These are phyloP conservation scores for Aspergillus coremiiformis DNA, from an alignment of 495 filamentous ascomycete genomes.

Conservation along the genomic window DNA sequence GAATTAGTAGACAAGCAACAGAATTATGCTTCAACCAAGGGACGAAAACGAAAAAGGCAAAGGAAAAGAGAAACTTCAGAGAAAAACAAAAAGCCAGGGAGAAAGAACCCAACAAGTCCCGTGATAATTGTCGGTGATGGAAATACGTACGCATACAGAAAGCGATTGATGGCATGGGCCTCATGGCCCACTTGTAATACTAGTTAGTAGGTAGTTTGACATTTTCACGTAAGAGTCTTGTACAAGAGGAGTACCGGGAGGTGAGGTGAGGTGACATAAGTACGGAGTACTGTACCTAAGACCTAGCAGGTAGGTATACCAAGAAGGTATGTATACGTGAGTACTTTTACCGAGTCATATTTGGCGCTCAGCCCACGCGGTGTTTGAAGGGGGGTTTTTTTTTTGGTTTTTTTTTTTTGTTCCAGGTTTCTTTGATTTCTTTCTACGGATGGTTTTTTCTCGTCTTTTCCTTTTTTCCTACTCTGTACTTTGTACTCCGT, in stretches of 20 bases:
- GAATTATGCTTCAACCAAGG: no score
- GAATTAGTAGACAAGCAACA: no score
- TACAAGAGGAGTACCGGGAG: no score
- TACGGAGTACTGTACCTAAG: neutral
- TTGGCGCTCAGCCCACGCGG: neutral
- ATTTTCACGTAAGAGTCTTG: no score
- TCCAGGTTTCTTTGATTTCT: no score
- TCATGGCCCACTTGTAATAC: no score
- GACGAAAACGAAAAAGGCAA: neutral
- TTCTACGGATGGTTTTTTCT: conserved; percentile 1
- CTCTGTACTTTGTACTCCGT: no score
- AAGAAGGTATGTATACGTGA: no score
- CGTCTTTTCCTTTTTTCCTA: neutral
- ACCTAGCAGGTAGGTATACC: no score
- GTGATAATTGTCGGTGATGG: neutral
- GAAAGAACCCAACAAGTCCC: neutral
- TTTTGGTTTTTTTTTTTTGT: neutral
- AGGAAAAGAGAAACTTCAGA: neutral
- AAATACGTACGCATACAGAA: no score
- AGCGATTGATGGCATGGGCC: no score
- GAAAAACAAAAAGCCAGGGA: neutral
- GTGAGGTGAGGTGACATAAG: neutral
- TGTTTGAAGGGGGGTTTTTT: neutral
- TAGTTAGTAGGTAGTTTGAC: no score
- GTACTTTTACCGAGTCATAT: neutral